A percentile compares a stretch with the other conserved stretches of the same genome.
Evolutionary conservation across 139 green algal genomes (phyloP).

Genomic region (Chlamydomonas incerta): DNA sequence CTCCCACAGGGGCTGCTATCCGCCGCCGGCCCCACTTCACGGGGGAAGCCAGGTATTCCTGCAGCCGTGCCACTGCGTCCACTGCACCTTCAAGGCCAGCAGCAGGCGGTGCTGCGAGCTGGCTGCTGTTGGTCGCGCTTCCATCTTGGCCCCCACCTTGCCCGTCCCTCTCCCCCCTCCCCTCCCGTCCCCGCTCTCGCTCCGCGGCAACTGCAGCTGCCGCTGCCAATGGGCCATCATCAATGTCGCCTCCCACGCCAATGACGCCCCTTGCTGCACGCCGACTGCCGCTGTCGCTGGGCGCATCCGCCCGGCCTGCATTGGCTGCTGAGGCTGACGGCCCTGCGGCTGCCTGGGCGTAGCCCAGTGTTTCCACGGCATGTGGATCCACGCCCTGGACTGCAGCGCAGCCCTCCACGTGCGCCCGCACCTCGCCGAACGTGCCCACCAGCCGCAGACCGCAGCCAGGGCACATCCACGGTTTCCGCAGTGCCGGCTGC

Average conservation of each 20-base stretch:
- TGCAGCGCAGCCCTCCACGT: not conserved
- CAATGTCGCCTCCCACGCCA: not conserved
- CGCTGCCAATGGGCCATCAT: not conserved
- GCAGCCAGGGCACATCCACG: conserved; percentile 56
- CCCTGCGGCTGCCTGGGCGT: conserved; percentile 11
- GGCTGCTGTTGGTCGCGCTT: not conserved
- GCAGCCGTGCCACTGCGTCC: not conserved
- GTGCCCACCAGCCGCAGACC: conserved; percentile 15
- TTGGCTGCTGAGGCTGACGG: not conserved
- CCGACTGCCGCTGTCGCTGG: not conserved
- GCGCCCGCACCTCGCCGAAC: not conserved
- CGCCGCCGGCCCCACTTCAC: not conserved
- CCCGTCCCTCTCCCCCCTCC: not conserved
- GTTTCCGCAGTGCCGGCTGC: conserved; percentile 45
- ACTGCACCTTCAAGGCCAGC: not conserved
- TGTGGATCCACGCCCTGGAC: not conserved
- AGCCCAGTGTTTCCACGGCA: conserved; percentile 11
- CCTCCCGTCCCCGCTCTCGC: not conserved
- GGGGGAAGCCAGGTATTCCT: not conserved
- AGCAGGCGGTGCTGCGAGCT: not conserved
- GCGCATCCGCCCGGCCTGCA: not conserved
- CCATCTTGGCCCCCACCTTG: not conserved
- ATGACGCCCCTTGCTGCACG: no score
- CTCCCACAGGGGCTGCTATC: not conserved
- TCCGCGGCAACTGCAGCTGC: not conserved